Percentiles rank a stretch among this genome's conserved stretches.
Evolutionary conservation across 768 basidiomycete genomes (phyloP).

Genomic region (Termitomyces sp.): DNA sequence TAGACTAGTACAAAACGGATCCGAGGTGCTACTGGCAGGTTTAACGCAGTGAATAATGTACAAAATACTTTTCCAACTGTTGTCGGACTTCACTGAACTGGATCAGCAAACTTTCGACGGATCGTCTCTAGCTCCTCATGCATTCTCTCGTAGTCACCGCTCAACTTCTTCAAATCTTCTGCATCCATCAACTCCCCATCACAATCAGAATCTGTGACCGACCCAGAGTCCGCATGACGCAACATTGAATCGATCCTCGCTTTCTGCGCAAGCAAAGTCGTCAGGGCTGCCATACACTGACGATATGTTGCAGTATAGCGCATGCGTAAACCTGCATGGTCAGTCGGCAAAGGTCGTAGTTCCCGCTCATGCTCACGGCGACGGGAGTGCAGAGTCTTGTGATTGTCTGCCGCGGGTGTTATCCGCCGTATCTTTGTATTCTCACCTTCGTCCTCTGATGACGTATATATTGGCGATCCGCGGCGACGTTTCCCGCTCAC

Average conservation of each 20-base stretch:
- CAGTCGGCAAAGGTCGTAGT: slow-evolving; percentile 33
- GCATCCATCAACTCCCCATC: slow-evolving; percentile 50
- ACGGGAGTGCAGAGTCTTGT: slow-evolving; percentile 20
- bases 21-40: not conserved
- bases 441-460: slow-evolving; percentile 58
- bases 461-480: slow-evolving; percentile 59
- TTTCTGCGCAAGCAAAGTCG: slow-evolving; percentile 44
- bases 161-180: slow-evolving; percentile 45
- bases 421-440: slow-evolving; percentile 18
- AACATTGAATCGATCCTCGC: slow-evolving; percentile 49
- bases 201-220: slow-evolving; percentile 46
- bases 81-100: slow-evolving; percentile 1
- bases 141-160: slow-evolving; percentile 37
- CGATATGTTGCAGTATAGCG: slow-evolving; percentile 49
- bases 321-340: slow-evolving; percentile 46
- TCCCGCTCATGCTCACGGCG: slow-evolving; percentile 26
- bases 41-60: not conserved
- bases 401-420: slow-evolving; percentile 19
- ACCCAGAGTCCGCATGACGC: slow-evolving; percentile 27
- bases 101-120: slow-evolving; percentile 27
- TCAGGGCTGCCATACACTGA: slow-evolving; percentile 44
- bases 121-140: slow-evolving; percentile 53
- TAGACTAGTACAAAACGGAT: not conserved
- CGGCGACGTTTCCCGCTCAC: slow-evolving; percentile 37
- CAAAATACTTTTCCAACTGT: not conserved